Evolutionary conservation across 441 rosid genomes (phyloP), one percentile per base, ranked within the genome.

Genomic region (Arabidopsis hybrid): DNA sequence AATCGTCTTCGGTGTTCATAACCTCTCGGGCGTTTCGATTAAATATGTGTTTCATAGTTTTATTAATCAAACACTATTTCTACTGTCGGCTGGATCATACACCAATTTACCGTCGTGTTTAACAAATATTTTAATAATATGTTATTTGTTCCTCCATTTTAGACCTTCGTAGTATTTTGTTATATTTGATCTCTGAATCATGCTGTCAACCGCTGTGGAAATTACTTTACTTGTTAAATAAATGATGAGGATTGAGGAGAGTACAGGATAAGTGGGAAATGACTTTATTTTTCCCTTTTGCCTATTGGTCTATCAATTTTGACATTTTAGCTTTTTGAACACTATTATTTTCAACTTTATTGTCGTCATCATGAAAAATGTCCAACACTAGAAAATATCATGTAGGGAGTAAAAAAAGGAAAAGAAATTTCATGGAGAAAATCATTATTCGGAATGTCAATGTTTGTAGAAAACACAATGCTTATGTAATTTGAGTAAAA

Each of bases 241-340:
- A 73, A 55, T 21, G 57, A 46, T 13, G 69, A 62, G 42, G 29
- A 26, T 26, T 26, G 29, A 26, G 29, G 29, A 46, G 51, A 46
- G 7, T 46, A 14, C 18, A 7, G 4, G 34, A 32, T 16, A 11
- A 64, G 29, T 36, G 65, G 14, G 34, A 57, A 47, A 11, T 11
- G 8, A 16, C 3, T 32, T 17, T 12, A 0, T 42, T 26, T 7
- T 47, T 16, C 29, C 26, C 29, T 14, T 65, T 66, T 50, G 55
- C 39, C 29, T 17, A 60, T 55, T n/a, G 10, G 62, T 40, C 43
- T 60, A 18, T 52, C 50, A 60, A 34, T n/a, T 67, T 67, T 67
- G 73, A 75, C 38, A 42, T 67, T 74, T 74, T 34, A 29, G 45
- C 9, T 29, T 29, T 26, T 10, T 9, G 2, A 29, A 39, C 29